Base-by-base conservation (phyloP, 176 grass and related monocot species). In the Rhynchospora pubera region DNA sequence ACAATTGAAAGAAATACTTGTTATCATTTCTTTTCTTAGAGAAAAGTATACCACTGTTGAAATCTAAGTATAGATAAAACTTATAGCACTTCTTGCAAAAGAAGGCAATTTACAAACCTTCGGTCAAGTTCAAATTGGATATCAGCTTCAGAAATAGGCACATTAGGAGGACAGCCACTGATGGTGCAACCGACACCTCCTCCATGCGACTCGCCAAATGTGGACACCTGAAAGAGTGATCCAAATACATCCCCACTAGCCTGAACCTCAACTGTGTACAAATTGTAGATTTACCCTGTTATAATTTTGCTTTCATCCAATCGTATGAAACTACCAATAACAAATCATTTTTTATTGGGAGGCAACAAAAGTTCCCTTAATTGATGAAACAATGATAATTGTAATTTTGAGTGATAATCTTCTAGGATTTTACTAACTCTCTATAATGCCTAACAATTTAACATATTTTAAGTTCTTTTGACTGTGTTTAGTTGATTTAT, bases 201-300 rank as follows among this genome's bases (percentile, higher is more conserved):
- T 86, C 95, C 92, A 64, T 98, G 92, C n/a, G 95, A 98, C 65
- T 98, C 95, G 14, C 95, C 92, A 79, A 88, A 98, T 52, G 95
- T 98, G 78, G 83, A 52, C 58, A 98, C 95, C 86, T 94, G 87
- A 84, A 98, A 98, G 89, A 90, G 32, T 63, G 92, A 89, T 16
- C 96, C 96, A 13, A 87, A 95, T 57, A 88, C 83, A 91, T 94
- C 92, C 83, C 92, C 96, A 6, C 79, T 32, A 0, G 92, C 92
- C 34, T 92, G 90, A 24, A 98, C 92, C 79, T 94, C 96, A 92
- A 88, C 46, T 83, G 22, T 65, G 65, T 26, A 69, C 83, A 67
- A 70, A 55, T 76, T 70, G 66, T 9, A 70, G 2, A 43, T 55
- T 16, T 76, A 28, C 24, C 12, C 34, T 77, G 50, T 77, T 56